phyloP scores from a whole-genome alignment of 2,329 filamentous ascomycete species.

The Claviceps pazoutovae region DNA sequence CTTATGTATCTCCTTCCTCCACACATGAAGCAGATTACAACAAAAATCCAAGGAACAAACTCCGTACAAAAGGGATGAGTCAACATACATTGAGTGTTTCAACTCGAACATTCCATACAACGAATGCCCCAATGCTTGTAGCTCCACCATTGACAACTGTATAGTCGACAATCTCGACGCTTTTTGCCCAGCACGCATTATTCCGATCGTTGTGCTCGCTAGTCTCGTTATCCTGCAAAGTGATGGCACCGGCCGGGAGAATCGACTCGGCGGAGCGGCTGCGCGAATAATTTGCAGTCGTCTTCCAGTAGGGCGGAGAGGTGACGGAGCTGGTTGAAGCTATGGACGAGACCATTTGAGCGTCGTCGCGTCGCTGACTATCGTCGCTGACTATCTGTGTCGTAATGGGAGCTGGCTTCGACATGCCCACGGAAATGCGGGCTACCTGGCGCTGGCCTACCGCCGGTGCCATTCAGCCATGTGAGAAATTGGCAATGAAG shows the following conservation, averaged over 20 bases:
- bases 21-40: no score
- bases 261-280: constrained; percentile 33
- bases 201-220: constrained; percentile 36
- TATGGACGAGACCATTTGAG: constrained; percentile 9
- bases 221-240: constrained; percentile 47
- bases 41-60: no score
- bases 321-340: constrained; percentile 18
- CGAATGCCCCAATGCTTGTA: constrained; percentile 67
- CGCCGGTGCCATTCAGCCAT: constrained; percentile 22
- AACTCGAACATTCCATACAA: constrained; percentile 85
- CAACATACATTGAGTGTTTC: constrained; percentile 65
- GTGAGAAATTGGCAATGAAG: constrained; percentile 8
- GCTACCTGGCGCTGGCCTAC: constrained; percentile 14
- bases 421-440: neutral
- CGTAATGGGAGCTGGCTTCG: neutral
- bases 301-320: constrained; percentile 32
- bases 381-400: constrained; percentile 5
- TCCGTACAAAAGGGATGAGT: neutral
- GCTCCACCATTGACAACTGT: constrained; percentile 42
- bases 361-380: constrained; percentile 4
- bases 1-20: neutral
- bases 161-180: constrained; percentile 44
- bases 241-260: constrained; percentile 41
- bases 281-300: constrained; percentile 20
- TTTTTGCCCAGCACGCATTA: constrained; percentile 50